Conservation (phyloP, 2,329 filamentous ascomycete genomes). For the Ploettnerulaceae sp. region DNA sequence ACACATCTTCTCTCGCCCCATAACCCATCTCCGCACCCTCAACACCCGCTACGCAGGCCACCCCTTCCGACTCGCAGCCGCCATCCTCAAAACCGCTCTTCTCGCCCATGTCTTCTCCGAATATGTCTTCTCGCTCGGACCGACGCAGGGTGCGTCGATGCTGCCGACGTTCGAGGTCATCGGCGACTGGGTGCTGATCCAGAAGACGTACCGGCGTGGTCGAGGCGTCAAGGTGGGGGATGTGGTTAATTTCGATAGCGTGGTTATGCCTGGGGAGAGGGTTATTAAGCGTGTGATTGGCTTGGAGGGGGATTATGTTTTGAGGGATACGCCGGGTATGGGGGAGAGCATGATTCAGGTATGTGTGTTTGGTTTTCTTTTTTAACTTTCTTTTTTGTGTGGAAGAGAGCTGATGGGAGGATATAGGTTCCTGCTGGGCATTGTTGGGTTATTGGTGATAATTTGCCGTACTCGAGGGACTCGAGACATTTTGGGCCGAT, state of each 20-base stretch:
- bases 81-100: conserved; percentile 44
- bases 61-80: conserved; percentile 41
- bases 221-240: conserved; percentile 72
- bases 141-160: conserved; percentile 76
- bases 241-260: conserved; percentile 73
- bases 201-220: conserved; percentile 64
- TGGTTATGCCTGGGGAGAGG: conserved; percentile 52
- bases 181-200: conserved; percentile 66
- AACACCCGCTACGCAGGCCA: conserved; percentile 21
- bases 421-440: conserved; percentile 80
- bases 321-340: conserved; percentile 60
- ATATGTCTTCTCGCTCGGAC: conserved; percentile 57
- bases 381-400: neutral
- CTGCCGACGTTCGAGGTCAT: conserved; percentile 70
- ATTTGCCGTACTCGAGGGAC: conserved; percentile 76
- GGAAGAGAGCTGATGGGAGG: conserved; percentile 8
- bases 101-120: conserved; percentile 48
- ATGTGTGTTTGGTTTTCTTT: conserved; percentile 8
- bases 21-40: conserved; percentile 2
- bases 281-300: conserved; percentile 64
- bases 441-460: conserved; percentile 88
- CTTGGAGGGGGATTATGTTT: conserved; percentile 59
- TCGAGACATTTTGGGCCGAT: conserved; percentile 83
- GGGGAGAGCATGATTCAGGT: conserved; percentile 54
- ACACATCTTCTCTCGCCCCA: neutral